phyloP scores from a whole-genome alignment of 1,284 basidiomycete genomes.

The Rhodotorula sp. region DNA sequence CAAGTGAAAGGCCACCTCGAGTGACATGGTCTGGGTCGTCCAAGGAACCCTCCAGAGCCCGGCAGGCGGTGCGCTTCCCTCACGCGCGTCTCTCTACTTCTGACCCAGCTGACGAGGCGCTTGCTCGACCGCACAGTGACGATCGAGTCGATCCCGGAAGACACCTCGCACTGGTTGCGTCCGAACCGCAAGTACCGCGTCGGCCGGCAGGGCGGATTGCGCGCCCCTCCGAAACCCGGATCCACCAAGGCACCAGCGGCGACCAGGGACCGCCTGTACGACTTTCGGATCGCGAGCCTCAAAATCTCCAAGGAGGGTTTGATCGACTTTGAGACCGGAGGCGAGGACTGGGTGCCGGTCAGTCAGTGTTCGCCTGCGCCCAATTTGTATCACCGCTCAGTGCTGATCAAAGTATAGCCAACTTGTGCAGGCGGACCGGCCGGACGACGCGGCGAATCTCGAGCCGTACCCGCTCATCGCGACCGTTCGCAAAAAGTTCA shows the following conservation, averaged over 20 bases:
- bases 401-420: too few relatives aligned
- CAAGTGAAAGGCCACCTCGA: too few relatives aligned
- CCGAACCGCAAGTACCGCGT: conserved; percentile 27
- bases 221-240: neutral
- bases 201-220: conserved; percentile 19
- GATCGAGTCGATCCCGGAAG: neutral
- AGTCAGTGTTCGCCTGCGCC: neutral
- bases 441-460: conserved; percentile 14
- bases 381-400: neutral
- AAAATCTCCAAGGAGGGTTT: conserved; percentile 27
- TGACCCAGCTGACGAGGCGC: too few relatives aligned
- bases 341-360: conserved; percentile 21
- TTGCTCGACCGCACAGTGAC: neutral
- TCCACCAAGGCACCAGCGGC: neutral
- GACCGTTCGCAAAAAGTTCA: conserved; percentile 3
- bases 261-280: conserved; percentile 8
- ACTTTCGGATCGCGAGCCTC: conserved; percentile 29
- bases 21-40: conserved; percentile 37
- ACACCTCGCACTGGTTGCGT: conserved; percentile 26
- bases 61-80: neutral
- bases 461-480: conserved; percentile 30
- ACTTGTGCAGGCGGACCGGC: conserved; percentile 7
- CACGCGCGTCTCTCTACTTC: neutral
- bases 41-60: conserved; percentile 18
- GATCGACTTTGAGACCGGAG: conserved; percentile 14